These are phyloP conservation scores for Talaromyces adpressus DNA, from an alignment of 495 filamentous ascomycete genomes.

Conservation along the genomic window DNA sequence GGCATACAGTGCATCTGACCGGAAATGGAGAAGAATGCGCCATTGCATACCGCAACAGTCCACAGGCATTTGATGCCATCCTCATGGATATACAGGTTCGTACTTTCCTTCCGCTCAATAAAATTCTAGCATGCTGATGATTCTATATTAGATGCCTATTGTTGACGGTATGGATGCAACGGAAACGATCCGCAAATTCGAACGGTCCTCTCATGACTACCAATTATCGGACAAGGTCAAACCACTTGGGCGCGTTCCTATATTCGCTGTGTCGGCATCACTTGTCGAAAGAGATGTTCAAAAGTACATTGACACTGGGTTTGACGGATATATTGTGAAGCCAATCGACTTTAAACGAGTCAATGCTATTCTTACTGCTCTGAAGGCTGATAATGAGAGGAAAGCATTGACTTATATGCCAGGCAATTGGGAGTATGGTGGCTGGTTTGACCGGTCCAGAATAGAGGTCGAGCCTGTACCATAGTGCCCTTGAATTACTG, in stretches of 20 bases:
- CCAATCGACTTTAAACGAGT: slow-evolving; percentile 68
- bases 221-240: slow-evolving; percentile 36
- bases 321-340: slow-evolving; percentile 87
- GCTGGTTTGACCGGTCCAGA: slow-evolving; percentile 51
- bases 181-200: slow-evolving; percentile 70
- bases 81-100: slow-evolving; percentile 93
- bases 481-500: neutral
- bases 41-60: slow-evolving; percentile 52
- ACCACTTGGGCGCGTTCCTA: slow-evolving; percentile 47
- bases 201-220: slow-evolving; percentile 33
- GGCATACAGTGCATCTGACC: slow-evolving; percentile 65
- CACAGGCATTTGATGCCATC: slow-evolving; percentile 65
- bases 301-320: slow-evolving; percentile 72
- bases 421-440: slow-evolving; percentile 66
- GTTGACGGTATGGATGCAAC: slow-evolving; percentile 81
- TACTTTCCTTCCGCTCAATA: slow-evolving; percentile 1
- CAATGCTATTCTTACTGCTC: slow-evolving; percentile 51
- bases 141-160: slow-evolving; percentile 72
- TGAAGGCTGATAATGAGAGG: slow-evolving; percentile 41
- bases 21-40: slow-evolving; percentile 88
- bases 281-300: slow-evolving; percentile 63
- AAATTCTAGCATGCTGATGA: neutral
- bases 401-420: slow-evolving; percentile 45
- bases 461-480: neutral
- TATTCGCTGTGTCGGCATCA: slow-evolving; percentile 88